Base-by-base conservation (phyloP, 768 basidiomycete genomes). In the Boletus rufocinnamomeus region DNA sequence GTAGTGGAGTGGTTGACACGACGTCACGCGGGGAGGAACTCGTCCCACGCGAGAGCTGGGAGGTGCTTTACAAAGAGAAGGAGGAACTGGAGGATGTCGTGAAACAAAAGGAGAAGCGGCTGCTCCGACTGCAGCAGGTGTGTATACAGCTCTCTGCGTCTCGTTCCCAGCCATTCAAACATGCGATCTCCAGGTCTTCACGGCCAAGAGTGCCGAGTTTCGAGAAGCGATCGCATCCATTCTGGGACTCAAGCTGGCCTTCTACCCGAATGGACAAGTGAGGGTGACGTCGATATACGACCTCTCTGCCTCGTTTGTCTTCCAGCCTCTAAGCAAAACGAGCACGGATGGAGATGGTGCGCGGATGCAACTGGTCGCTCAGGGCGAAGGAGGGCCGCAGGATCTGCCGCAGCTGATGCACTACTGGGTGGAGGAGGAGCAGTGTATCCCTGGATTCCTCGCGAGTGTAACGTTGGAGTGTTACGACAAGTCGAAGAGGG, bases 241-340 rank as follows among this genome's bases (percentile, higher is more conserved):
- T 50, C 82, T 98, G 0, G 96, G 95, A 7, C 87, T 94, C 69
- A 93, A 96, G 66, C 83, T 98, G 50, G 87, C 89, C 2, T 97
- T 98, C 70, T 91, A 91, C 68, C 91, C 89, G 17, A 93, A 93
- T 51, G 95, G 95, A 0, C 86, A 93, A 64, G 88, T 98, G 50
- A 83, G 91, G 23, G 86, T 97, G 59, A 95, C 94, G 6, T 90
- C 89, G n/a, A 82, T 92, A 64, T 98, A 89, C 75, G 95, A 97
- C 61, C 83, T 92, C 7, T 82, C 82, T 53, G 90, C 93, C 30
- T 87, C 89, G 49, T 95, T 97, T 69, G 89, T 94, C 32, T 93
- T 99, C 71, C 86, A 87, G 69, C 88, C 90, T 2, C 70, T 70
- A 59, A 74, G 67, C 66, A 79, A 66, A 67, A 68, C 54, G 63